Percentiles rank a stretch among this genome's conserved stretches.
Evolutionary conservation across 371 early-diverging fungal species (phyloP).

Genomic region (Thermomucor indicae-seudaticae): DNA sequence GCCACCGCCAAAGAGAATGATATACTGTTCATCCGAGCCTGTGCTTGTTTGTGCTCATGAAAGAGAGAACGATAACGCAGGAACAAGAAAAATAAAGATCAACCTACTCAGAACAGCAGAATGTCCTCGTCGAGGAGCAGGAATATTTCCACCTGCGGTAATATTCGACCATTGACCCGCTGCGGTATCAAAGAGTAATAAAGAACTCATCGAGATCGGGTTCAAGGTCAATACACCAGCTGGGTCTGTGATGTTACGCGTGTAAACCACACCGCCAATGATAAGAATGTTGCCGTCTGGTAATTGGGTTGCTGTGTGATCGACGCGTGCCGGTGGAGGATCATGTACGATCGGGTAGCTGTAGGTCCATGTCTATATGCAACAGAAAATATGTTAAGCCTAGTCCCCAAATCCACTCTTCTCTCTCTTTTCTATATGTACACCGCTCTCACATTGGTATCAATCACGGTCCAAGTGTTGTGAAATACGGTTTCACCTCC

Average conservation of each 20-base stretch:
- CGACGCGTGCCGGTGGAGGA: conserved; percentile 9
- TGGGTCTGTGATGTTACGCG: conserved; percentile 24
- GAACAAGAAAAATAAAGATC: background rate
- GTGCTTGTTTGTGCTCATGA: no score
- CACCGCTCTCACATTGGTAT: conserved; percentile 22
- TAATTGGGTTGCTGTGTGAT: conserved; percentile 22
- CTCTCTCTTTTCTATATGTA: conserved; percentile 3
- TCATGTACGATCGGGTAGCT: conserved; percentile 5
- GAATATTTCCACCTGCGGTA: conserved; percentile 40
- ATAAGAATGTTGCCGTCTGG: conserved; percentile 22
- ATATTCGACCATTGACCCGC: conserved; percentile 25
- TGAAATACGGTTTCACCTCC: background rate
- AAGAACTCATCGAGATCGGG: conserved; percentile 35
- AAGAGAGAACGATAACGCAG: no score
- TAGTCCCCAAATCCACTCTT: no score
- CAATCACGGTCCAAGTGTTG: conserved; percentile 27
- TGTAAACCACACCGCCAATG: conserved; percentile 17
- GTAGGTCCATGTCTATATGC: conserved; percentile 13
- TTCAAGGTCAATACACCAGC: conserved; percentile 20
- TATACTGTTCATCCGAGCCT: conserved; percentile 8
- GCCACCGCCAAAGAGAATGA: conserved; percentile 40
- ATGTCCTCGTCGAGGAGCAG: conserved; percentile 40
- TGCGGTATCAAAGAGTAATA: conserved; percentile 27
- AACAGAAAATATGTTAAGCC: no score
- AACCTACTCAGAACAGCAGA: conserved; percentile 37